phyloP scores from a whole-genome alignment of 768 basidiomycete genomes.

The Chalciporus pseudorubinellus region DNA sequence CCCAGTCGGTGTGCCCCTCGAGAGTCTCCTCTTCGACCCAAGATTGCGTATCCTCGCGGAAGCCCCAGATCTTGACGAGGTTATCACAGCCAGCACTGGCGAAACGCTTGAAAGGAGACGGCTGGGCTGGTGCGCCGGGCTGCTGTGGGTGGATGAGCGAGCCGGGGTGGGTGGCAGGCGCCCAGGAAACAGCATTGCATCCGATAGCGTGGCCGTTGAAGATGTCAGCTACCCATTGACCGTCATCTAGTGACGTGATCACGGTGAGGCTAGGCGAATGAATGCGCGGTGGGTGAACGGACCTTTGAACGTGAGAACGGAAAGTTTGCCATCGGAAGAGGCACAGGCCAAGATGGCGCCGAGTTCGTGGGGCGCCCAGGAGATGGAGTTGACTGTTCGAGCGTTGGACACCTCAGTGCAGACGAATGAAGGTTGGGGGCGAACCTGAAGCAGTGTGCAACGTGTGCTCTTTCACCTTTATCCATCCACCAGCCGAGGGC shows the following conservation, averaged over 20 bases:
- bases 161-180: slow-evolving; percentile 84
- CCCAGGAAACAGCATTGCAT: slow-evolving; percentile 98
- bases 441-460: slow-evolving; percentile 91
- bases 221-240: slow-evolving; percentile 92
- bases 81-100: slow-evolving; percentile 97
- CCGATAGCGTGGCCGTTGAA: slow-evolving; percentile 96
- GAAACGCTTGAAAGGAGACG: slow-evolving; percentile 79
- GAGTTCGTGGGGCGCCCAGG: slow-evolving; percentile 98
- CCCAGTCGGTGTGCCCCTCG: slow-evolving; percentile 96
- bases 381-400: slow-evolving; percentile 85
- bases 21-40: slow-evolving; percentile 91
- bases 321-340: slow-evolving; percentile 95
- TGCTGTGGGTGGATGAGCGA: slow-evolving; percentile 75
- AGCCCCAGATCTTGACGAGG: slow-evolving; percentile 91
- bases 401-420: background rate
- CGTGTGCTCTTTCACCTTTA: slow-evolving; percentile 93
- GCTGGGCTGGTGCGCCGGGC: slow-evolving; percentile 33
- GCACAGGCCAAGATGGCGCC: slow-evolving; percentile 97
- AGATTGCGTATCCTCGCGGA: slow-evolving; percentile 79
- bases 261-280: no score
- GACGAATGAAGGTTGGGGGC: slow-evolving; percentile 24
- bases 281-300: no score
- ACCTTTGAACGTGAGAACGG: slow-evolving; percentile 57
- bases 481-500: slow-evolving; percentile 66
- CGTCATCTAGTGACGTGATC: slow-evolving; percentile 91